Evolutionary conservation across 208 protist genomes (phyloP).

Genomic region (Leishmania mexicana): DNA sequence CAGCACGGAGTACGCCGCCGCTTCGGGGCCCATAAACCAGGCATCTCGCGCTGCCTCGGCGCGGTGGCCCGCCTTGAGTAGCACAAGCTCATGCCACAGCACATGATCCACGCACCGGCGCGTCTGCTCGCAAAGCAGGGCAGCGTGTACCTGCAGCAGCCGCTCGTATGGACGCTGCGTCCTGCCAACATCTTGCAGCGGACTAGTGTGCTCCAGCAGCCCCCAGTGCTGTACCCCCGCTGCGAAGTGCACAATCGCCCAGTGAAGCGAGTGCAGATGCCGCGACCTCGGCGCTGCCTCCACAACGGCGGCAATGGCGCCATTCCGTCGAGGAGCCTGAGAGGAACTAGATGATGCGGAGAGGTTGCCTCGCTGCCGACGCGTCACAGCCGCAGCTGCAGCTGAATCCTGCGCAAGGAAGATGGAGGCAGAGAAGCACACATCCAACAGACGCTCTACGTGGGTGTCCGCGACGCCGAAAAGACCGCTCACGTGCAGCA

Average conservation of each 20-base stretch:
- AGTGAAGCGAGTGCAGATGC: constrained; percentile 53
- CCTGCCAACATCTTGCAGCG: constrained; percentile 30
- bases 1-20: neutral
- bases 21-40: constrained; percentile 25
- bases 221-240: constrained; percentile 62
- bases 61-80: constrained; percentile 25
- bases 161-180: constrained; percentile 32
- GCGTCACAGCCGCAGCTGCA: constrained; percentile 3
- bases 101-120: constrained; percentile 10
- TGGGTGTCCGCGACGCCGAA: constrained; percentile 68
- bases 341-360: neutral
- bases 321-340: neutral
- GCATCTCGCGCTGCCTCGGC: constrained; percentile 5
- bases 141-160: constrained; percentile 51
- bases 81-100: constrained; percentile 25
- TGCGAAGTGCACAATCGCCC: constrained; percentile 67
- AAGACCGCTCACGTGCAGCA: constrained; percentile 70
- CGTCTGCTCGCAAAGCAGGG: constrained; percentile 31
- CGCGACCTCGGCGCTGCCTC: neutral
- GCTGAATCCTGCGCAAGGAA: constrained; percentile 58
- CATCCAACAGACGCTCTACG: constrained; percentile 59
- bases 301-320: neutral
- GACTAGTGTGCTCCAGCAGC: constrained; percentile 51
- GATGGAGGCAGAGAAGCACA: constrained; percentile 60
- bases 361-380: neutral